Percentiles rank a stretch among this genome's conserved stretches.
phyloP scores from a whole-genome alignment of 179 eudicot genomes.

The Silene coronaria region DNA sequence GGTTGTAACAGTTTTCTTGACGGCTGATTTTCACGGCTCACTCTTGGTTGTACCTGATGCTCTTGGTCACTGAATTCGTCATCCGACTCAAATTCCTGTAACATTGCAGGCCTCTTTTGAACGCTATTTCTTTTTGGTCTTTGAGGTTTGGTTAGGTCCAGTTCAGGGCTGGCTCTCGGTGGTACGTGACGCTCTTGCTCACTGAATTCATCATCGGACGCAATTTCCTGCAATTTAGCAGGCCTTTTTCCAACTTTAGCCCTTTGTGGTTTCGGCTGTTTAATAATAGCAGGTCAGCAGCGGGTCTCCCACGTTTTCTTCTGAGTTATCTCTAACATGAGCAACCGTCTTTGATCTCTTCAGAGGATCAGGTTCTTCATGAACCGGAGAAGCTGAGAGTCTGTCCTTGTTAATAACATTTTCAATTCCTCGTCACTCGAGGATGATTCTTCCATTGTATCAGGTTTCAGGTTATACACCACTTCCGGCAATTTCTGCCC shows the following conservation, averaged over 20 bases:
- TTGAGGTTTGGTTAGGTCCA: constrained; percentile 34
- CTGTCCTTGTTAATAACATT: constrained; percentile 7
- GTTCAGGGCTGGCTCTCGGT: constrained; percentile 22
- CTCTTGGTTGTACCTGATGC: constrained; percentile 17
- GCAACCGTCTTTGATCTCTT: constrained; percentile 13
- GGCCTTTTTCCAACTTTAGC: constrained; percentile 47
- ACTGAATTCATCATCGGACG: constrained; percentile 32
- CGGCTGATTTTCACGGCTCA: constrained; percentile 14
- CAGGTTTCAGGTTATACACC: constrained; percentile 56
- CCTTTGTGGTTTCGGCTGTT: constrained; percentile 47
- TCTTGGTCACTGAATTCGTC: constrained; percentile 28
- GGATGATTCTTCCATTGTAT: constrained; percentile 38
- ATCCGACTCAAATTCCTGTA: constrained; percentile 37
- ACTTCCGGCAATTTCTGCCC: constrained; percentile 53
- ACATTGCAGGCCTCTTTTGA: constrained; percentile 53
- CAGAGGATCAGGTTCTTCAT: constrained; percentile 22
- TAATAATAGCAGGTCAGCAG: constrained; percentile 29
- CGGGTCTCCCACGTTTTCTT: constrained; percentile 60
- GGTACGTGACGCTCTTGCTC: constrained; percentile 22
- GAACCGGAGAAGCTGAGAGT: constrained; percentile 26
- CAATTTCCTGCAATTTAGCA: constrained; percentile 45
- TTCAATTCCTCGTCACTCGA: constrained; percentile 38
- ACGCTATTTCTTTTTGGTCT: constrained; percentile 41
- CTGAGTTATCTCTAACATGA: constrained; percentile 27
- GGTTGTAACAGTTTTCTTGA: constrained; percentile 39